These are phyloP conservation scores for Fusarium sp. DNA, from an alignment of 2,329 filamentous ascomycete genomes.

Conservation along the genomic window DNA sequence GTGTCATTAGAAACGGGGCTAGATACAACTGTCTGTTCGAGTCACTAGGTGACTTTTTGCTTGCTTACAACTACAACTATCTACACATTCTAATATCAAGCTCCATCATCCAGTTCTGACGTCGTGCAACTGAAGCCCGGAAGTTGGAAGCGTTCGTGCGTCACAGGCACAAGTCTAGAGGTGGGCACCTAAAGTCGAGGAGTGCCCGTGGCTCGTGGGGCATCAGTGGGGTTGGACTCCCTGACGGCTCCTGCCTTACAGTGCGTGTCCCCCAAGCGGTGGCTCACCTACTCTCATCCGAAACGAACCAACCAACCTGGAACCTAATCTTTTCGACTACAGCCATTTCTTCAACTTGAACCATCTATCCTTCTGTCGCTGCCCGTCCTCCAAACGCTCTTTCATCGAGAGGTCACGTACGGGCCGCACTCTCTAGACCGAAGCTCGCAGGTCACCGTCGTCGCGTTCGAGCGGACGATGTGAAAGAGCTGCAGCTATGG, in stretches of 20 bases:
- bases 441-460: constrained; percentile 1
- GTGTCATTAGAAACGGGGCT: neutral
- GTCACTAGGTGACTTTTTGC: neutral
- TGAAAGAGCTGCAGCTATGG: constrained; percentile 68
- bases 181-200: neutral
- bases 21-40: neutral
- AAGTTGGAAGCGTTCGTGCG: constrained; percentile 20
- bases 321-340: constrained; percentile 31
- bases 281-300: constrained; percentile 23
- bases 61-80: neutral
- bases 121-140: neutral
- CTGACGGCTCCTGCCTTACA: constrained; percentile 28
- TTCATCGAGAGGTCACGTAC: neutral
- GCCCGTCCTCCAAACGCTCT: neutral
- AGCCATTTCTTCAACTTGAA: neutral
- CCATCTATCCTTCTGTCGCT: neutral
- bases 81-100: neutral
- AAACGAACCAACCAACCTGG: constrained; percentile 33
- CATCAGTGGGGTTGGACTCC: constrained; percentile 25
- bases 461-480: constrained; percentile 34
- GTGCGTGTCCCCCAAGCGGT: constrained; percentile 15
- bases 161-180: constrained; percentile 23
- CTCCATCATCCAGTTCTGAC: neutral
- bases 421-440: neutral
- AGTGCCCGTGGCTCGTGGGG: constrained; percentile 25